A percentile compares a stretch with the other conserved stretches of the same genome.
Evolutionary conservation across 2,329 filamentous ascomycete genomes (phyloP).

Genomic region (Talaromyces sp.): DNA sequence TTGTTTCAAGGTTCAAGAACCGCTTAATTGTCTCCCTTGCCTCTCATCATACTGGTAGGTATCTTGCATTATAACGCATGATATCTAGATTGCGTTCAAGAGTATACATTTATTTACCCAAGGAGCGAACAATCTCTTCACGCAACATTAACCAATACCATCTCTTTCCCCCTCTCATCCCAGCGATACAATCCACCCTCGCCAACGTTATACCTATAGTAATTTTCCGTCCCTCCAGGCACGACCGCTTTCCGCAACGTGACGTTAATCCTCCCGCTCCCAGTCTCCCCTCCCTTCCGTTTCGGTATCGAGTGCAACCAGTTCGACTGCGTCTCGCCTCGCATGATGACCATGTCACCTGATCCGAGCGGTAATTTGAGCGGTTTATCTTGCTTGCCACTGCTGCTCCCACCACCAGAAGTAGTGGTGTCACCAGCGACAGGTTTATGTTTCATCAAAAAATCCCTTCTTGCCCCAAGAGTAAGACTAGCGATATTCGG

Average conservation of each 20-base stretch:
- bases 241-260: constrained; percentile 71
- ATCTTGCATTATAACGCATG: too few relatives aligned
- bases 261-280: constrained; percentile 69
- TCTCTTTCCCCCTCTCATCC: constrained; percentile 47
- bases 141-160: not conserved
- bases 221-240: constrained; percentile 73
- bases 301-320: constrained; percentile 81
- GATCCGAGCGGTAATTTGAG: constrained; percentile 57
- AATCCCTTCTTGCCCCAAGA: constrained; percentile 69
- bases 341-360: constrained; percentile 79
- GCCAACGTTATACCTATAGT: constrained; percentile 80
- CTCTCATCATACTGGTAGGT: too few relatives aligned
- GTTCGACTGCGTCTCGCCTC: constrained; percentile 67
- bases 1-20: not conserved
- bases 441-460: constrained; percentile 76
- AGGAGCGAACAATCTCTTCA: too few relatives aligned
- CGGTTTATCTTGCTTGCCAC: constrained; percentile 28
- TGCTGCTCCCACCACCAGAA: not conserved
- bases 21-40: too few relatives aligned
- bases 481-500: constrained; percentile 74
- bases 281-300: constrained; percentile 61
- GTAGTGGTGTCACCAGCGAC: constrained; percentile 32
- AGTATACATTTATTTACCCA: not conserved
- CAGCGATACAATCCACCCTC: constrained; percentile 66
- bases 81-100: too few relatives aligned